A percentile compares a stretch with the other conserved stretches of the same genome.
phyloP scores from a whole-genome alignment of 225 moss, liverwort and hornwort species.

The Ulota crispa region DNA sequence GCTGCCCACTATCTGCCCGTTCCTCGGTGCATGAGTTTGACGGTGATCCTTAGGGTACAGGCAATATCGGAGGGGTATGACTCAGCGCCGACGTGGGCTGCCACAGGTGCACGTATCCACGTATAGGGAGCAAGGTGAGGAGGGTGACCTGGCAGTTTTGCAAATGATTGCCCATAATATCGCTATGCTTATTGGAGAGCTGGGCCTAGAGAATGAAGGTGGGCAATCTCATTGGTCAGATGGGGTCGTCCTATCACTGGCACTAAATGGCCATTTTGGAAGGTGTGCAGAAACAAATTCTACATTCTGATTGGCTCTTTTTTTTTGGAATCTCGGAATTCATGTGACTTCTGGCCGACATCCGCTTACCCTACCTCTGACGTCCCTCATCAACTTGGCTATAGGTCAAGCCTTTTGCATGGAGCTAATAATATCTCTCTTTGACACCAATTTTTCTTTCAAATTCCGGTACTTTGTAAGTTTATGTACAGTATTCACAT shows the following conservation, averaged over 20 bases:
- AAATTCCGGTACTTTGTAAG: too few relatives aligned
- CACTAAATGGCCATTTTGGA: not conserved
- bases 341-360: not conserved
- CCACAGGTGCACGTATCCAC: not conserved
- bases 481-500: too few relatives aligned
- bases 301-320: not conserved
- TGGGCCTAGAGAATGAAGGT: not conserved
- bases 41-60: not conserved
- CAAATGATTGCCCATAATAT: constrained; percentile 16
- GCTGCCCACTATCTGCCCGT: too few relatives aligned
- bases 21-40: not conserved
- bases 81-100: not conserved
- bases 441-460: too few relatives aligned
- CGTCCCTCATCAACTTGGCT: not conserved
- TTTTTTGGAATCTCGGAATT: not conserved
- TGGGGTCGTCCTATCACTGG: not conserved
- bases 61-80: not conserved
- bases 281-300: not conserved
- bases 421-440: too few relatives aligned
- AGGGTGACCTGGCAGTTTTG: not conserved
- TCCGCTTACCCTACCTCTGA: not conserved
- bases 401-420: not conserved
- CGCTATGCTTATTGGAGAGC: not conserved
- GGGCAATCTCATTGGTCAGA: not conserved
- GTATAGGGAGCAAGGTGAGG: not conserved